Percentiles rank a stretch among this genome's conserved stretches.
These are phyloP conservation scores for Hypomontagnella submonticulosa DNA, from an alignment of 495 filamentous ascomycete species.

Conservation along the genomic window DNA sequence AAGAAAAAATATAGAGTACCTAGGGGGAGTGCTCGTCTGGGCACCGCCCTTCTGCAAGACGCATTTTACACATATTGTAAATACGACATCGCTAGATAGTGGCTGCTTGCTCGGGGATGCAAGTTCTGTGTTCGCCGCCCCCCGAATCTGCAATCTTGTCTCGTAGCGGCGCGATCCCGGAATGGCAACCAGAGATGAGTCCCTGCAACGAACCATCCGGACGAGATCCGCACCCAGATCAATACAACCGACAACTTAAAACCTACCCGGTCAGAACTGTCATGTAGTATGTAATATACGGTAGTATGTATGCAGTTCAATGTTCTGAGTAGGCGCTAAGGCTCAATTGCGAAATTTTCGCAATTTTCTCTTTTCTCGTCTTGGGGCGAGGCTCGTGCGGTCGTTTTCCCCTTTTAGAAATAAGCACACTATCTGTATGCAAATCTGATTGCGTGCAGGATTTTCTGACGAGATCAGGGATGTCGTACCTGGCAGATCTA, in stretches of 20 bases:
- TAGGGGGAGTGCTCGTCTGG: conserved; percentile 6
- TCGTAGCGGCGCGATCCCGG: conserved; percentile 32
- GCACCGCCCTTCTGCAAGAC: conserved; percentile 11
- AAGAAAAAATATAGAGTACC: conserved; percentile 7
- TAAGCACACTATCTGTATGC: conserved; percentile 41
- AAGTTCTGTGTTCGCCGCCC: conserved; percentile 21
- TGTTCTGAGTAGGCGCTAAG: conserved; percentile 22
- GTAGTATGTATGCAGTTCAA: not conserved
- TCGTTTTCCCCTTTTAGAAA: conserved; percentile 34
- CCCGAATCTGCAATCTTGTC: conserved; percentile 31
- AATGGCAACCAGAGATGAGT: conserved; percentile 31
- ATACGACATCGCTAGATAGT: conserved; percentile 31
- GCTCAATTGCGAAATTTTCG: conserved; percentile 12
- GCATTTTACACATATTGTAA: conserved; percentile 17
- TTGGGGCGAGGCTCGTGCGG: conserved; percentile 26
- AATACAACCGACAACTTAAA: conserved; percentile 31
- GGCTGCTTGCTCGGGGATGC: conserved; percentile 19
- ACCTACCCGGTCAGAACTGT: conserved; percentile 35
- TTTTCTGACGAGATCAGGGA: conserved; percentile 23
- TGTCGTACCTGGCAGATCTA: conserved; percentile 38
- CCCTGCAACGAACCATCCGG: conserved; percentile 35
- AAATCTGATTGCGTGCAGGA: conserved; percentile 41
- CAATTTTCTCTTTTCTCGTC: conserved; percentile 17
- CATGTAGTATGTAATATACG: conserved; percentile 6
- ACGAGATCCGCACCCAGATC: conserved; percentile 39